These are phyloP conservation scores for Zymoseptoria passerinii DNA, from an alignment of 2,329 filamentous ascomycete species.

Conservation along the genomic window DNA sequence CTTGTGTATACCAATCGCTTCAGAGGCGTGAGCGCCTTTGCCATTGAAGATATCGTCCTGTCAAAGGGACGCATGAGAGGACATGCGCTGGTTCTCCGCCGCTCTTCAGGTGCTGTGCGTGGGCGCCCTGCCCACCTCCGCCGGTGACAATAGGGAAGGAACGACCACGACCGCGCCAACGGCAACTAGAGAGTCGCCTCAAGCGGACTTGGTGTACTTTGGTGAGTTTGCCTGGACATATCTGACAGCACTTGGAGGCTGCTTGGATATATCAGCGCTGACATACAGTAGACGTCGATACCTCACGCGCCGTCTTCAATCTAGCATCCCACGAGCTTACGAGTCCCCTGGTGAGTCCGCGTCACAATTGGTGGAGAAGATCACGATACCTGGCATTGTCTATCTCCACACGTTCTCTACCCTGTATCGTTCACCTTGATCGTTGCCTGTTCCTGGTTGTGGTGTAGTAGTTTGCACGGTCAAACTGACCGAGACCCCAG, in stretches of 20 bases:
- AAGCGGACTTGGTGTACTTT: constrained; percentile 12
- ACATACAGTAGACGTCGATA: constrained; percentile 12
- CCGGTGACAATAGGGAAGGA: background rate
- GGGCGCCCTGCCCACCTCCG: constrained; percentile 9
- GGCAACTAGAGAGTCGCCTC: background rate
- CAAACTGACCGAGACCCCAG: constrained; percentile 21
- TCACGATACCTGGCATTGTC: constrained; percentile 4
- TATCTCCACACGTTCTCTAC: constrained; percentile 4
- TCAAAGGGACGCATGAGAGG: constrained; percentile 3
- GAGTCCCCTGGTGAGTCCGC: constrained; percentile 30
- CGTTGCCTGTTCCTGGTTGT: constrained; percentile 24
- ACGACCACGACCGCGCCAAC: constrained; percentile 1
- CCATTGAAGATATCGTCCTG: background rate
- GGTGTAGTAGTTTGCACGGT: constrained; percentile 13
- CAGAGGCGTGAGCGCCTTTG: background rate
- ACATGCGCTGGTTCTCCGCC: constrained; percentile 21
- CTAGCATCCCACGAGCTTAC: constrained; percentile 30
- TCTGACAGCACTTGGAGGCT: background rate
- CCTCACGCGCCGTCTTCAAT: constrained; percentile 34
- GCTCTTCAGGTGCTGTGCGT: constrained; percentile 12
- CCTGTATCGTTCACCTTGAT: background rate
- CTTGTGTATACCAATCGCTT: background rate
- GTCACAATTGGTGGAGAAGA: constrained; percentile 23
- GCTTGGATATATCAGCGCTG: background rate
- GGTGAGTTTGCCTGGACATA: constrained; percentile 10